Evolutionary conservation across 108 stramenopile species (phyloP).

Genomic region (Skeletonema costatum): DNA sequence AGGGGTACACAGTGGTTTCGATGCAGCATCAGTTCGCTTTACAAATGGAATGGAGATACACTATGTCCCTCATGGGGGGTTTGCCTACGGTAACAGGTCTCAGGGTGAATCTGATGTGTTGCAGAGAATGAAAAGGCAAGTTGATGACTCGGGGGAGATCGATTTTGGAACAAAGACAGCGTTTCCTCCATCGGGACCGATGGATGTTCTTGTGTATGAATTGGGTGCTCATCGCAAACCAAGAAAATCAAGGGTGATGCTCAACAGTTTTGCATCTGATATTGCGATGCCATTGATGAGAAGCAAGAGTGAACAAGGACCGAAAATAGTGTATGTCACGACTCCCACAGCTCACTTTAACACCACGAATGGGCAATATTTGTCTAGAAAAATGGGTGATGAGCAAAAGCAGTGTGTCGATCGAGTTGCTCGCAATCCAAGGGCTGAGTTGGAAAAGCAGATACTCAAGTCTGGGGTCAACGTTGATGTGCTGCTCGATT

Average conservation of each 20-base stretch:
- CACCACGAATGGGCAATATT: slow-evolving; percentile 11
- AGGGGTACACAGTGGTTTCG: slow-evolving; percentile 19
- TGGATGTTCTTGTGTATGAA: slow-evolving; percentile 26
- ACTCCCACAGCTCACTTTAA: slow-evolving; percentile 35
- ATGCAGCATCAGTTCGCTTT: slow-evolving; percentile 19
- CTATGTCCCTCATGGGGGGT: slow-evolving; percentile 21
- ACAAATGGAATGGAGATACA: slow-evolving; percentile 21
- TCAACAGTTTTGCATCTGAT: slow-evolving; percentile 9
- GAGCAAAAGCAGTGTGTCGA: slow-evolving; percentile 1
- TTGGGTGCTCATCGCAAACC: slow-evolving; percentile 9
- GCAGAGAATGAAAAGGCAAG: neutral
- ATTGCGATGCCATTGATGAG: slow-evolving; percentile 11
- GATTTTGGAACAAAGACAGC: slow-evolving; percentile 26
- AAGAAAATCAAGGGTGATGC: neutral
- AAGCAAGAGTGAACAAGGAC: neutral
- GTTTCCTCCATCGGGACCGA: neutral
- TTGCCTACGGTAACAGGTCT: neutral
- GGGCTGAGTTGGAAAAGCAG: slow-evolving; percentile 23
- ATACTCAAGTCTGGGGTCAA: slow-evolving; percentile 13
- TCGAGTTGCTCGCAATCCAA: slow-evolving; percentile 11
- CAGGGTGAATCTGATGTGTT: slow-evolving; percentile 2
- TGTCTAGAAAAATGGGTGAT: neutral
- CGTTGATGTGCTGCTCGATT: slow-evolving; percentile 32
- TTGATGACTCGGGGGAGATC: slow-evolving; percentile 4
- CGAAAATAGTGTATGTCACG: slow-evolving; percentile 18